Evolutionary conservation across 306 rosid species (phyloP).

Genomic region (Geum urbanum): DNA sequence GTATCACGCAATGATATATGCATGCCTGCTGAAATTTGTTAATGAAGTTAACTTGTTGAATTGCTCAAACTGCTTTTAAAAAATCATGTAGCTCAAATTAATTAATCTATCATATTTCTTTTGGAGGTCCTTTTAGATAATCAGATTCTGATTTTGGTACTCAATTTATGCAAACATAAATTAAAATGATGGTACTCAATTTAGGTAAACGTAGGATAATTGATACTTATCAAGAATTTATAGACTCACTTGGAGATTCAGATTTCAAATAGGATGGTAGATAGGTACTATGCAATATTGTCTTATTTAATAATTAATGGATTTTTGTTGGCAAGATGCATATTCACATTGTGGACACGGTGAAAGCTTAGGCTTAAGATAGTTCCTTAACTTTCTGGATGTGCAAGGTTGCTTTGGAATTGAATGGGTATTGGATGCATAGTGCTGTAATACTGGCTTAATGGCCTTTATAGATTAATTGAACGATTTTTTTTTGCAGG

Average conservation of each 20-base stretch:
- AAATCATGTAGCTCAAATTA: not conserved
- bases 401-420: constrained; percentile 8
- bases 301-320: not conserved
- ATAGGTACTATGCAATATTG: not conserved
- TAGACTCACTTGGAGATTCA: not conserved
- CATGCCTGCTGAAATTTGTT: not conserved
- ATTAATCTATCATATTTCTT: not conserved
- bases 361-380: not conserved
- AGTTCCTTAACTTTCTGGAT: constrained; percentile 1
- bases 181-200: not conserved
- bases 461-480: constrained; percentile 11
- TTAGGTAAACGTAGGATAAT: not conserved
- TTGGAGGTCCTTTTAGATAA: not conserved
- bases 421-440: not conserved
- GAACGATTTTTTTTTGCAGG: constrained; percentile 42
- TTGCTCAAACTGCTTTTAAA: not conserved
- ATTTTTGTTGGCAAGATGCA: not conserved
- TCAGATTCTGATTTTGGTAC: not conserved
- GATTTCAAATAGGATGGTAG: not conserved
- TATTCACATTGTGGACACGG: not conserved
- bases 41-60: not conserved
- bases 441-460: not conserved
- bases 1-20: not conserved
- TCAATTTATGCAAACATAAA: not conserved
- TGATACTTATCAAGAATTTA: not conserved